A percentile compares a stretch with the other conserved stretches of the same genome.
Evolutionary conservation across 768 basidiomycete species (phyloP).

Genomic region (Piloderma croceum): DNA sequence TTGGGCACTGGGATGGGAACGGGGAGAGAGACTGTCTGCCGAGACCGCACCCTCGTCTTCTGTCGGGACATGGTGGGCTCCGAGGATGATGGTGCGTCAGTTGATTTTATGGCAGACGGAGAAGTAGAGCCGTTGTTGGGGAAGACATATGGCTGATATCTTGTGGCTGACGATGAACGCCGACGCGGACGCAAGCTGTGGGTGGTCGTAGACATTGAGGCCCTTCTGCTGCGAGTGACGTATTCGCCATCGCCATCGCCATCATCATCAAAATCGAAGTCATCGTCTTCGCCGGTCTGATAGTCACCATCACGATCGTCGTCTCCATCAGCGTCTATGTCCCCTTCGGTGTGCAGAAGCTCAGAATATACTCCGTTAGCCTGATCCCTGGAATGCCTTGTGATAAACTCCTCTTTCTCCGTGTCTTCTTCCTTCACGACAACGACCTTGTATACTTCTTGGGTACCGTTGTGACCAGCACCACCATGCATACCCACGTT

Average conservation of each 20-base stretch:
- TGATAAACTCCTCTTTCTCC: no score
- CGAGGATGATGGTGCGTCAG: constrained; percentile 27
- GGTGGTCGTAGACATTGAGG: constrained; percentile 32
- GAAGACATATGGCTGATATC: constrained; percentile 32
- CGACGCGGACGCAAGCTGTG: constrained; percentile 33
- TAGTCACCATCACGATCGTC: constrained; percentile 20
- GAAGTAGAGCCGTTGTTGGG: no score
- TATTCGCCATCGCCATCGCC: constrained; percentile 32
- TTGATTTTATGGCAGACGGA: no score
- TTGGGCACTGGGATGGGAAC: constrained; percentile 62
- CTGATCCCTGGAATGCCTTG: no score
- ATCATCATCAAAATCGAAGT: constrained; percentile 15
- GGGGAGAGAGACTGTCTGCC: constrained; percentile 34
- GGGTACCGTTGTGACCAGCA: no score
- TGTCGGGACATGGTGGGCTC: constrained; percentile 23
- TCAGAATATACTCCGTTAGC: no score
- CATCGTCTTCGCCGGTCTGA: constrained; percentile 24
- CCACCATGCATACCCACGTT: no score
- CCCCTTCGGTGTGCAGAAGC: no score
- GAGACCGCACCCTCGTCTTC: constrained; percentile 29
- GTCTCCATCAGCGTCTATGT: constrained; percentile 21
- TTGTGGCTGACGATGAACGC: constrained; percentile 26
- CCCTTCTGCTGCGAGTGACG: constrained; percentile 17
- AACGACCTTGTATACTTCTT: no score
- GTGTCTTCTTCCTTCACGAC: no score